Evolutionary conservation across 805 yeast genomes (phyloP), one percentile per base, ranked within the genome.

Genomic region (Pichia nanzhaoensis): DNA sequence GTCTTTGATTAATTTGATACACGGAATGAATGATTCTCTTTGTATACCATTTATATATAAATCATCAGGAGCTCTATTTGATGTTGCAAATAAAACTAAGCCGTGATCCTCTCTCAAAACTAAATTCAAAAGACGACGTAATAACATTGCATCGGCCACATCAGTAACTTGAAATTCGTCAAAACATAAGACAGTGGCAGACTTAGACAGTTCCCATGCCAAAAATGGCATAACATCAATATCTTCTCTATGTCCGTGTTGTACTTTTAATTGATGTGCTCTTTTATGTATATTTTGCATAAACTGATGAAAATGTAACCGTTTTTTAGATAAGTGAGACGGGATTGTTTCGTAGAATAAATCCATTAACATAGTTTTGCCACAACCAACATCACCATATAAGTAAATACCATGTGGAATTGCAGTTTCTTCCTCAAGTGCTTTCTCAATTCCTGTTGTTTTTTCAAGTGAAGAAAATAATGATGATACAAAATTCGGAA

Each of bases 111-210:
- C 77, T 38, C 83, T 75, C 46, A 90, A 65, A n/a, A 86, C 70
- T 33, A 78, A 64, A 55, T 78, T 76, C 34, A 87, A 58, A 34
- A 90, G 67, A 41, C 96, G 71, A 51, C 99, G 77, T 36, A 93
- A 70, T 30, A 93, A 71, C 98, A 93, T 93, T 2, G 99, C 99
- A 64, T 93, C 99, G 0, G 98, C 99, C 27, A 93, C 97, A 63
- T 93, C 99, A 1, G 96, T 88, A 36, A 93, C 99, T 65, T 93
- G 98, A 60, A 93, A 91, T 66, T 93, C 99, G 66, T 93, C 99
- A 61, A 93, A 87, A 63, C 99, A 93, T 48, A 93, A 64, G 1
- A 93, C 79, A 1, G 91, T 82, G 4, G 93, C 74, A 41, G 74
- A 70, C 51, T 75, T 74, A 1, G 97, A 85, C 45, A 93, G 77